Conservation (phyloP, 306 rosid species). For the Senna siamea region DNA sequence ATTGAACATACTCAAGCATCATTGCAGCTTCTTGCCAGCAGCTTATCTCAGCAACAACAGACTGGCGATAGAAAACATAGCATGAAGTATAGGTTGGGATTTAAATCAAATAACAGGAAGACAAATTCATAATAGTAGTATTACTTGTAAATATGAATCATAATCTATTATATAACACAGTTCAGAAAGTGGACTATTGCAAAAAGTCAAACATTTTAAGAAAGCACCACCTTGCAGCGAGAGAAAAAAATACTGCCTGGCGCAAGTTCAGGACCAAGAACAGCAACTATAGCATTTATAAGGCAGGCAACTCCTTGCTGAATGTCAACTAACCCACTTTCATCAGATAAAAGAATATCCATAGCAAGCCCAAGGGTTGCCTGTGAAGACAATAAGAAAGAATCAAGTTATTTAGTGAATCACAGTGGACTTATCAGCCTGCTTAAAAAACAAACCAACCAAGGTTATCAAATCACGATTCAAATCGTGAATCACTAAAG, state of each 20-base stretch:
- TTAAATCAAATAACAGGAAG: background rate
- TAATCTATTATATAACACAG: background rate
- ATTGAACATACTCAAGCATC: slow-evolving; percentile 80
- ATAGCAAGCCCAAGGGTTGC: slow-evolving; percentile 93
- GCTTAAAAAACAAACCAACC: slow-evolving; percentile 17
- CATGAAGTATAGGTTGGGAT: slow-evolving; percentile 3
- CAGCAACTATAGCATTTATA: slow-evolving; percentile 90
- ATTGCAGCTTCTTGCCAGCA: slow-evolving; percentile 91
- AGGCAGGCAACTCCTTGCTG: slow-evolving; percentile 98
- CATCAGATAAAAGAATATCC: slow-evolving; percentile 95
- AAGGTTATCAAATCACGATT: too few relatives aligned
- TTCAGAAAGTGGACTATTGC: background rate
- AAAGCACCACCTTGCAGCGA: slow-evolving; percentile 79
- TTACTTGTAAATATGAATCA: background rate
- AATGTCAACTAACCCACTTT: slow-evolving; percentile 85
- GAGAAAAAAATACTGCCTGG: slow-evolving; percentile 99
- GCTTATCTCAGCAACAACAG: slow-evolving; percentile 92
- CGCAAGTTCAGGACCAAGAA: slow-evolving; percentile 96
- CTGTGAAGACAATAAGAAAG: slow-evolving; percentile 46
- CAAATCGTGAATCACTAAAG: too few relatives aligned
- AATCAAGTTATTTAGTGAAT: slow-evolving; percentile 34
- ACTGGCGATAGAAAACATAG: slow-evolving; percentile 56
- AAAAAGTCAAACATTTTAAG: background rate
- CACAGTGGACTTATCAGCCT: slow-evolving; percentile 7
- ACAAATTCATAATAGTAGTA: background rate